These are phyloP conservation scores for Nannochloropsis salina DNA, from an alignment of 108 stramenopile species.

Conservation along the genomic window DNA sequence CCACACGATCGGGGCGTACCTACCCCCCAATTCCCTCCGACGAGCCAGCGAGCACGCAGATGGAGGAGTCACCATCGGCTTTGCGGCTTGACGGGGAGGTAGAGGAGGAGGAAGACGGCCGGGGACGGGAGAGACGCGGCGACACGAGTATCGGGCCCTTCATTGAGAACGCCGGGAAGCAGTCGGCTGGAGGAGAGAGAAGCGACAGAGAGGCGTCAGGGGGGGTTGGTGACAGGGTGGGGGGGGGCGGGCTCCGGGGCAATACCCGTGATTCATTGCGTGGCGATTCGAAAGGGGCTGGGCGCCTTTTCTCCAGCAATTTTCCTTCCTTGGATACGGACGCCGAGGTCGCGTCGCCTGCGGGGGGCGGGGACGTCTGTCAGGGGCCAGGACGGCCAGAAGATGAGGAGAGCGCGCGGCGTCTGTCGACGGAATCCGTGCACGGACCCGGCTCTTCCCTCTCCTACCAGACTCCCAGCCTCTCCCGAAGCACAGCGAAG, in stretches of 20 bases:
- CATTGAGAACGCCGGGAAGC: background rate
- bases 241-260: background rate
- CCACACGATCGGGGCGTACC: background rate
- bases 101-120: background rate
- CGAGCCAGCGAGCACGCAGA: background rate
- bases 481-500: background rate
- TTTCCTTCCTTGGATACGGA: background rate
- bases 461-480: background rate
- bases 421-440: background rate
- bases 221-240: background rate
- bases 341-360: too few species aligned
- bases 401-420: background rate
- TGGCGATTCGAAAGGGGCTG: background rate
- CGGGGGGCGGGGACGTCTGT: too few species aligned
- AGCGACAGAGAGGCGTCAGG: background rate
- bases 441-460: background rate
- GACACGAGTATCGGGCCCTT: background rate
- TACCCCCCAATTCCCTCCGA: background rate
- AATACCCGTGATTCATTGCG: background rate
- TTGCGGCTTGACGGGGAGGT: background rate
- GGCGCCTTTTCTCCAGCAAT: background rate
- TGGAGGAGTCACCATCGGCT: background rate
- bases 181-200: background rate
- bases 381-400: too few species aligned
- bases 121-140: background rate